These are phyloP conservation scores for Pythium phragmiticola DNA, from an alignment of 352 stramenopile species.

Conservation along the genomic window DNA sequence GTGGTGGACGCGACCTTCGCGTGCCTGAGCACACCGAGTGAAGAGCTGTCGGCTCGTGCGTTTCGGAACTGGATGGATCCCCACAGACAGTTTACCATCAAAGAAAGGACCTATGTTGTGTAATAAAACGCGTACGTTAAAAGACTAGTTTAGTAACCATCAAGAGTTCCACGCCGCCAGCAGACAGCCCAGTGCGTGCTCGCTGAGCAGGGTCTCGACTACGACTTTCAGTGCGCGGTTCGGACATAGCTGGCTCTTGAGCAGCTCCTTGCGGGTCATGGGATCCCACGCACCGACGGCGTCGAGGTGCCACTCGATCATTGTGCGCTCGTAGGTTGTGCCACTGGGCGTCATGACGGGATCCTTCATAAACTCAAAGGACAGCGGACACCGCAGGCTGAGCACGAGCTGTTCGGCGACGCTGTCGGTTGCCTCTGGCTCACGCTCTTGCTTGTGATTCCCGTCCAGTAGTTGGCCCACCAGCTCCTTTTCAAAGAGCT, in stretches of 20 bases:
- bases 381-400: constrained; percentile 60
- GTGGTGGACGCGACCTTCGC: background rate
- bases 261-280: constrained; percentile 47
- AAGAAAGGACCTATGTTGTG: too few species aligned
- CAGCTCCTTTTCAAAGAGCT: constrained; percentile 40
- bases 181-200: constrained; percentile 48
- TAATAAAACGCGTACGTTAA: too few species aligned
- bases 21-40: background rate
- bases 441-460: background rate
- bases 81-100: background rate
- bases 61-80: background rate
- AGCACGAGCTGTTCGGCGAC: constrained; percentile 65
- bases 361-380: constrained; percentile 66
- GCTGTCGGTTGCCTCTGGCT: constrained; percentile 27
- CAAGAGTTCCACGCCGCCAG: constrained; percentile 26
- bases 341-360: constrained; percentile 65
- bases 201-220: constrained; percentile 62
- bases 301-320: constrained; percentile 67
- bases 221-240: constrained; percentile 64
- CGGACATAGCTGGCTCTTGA: constrained; percentile 50
- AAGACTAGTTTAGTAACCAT: too few species aligned
- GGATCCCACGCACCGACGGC: constrained; percentile 66
- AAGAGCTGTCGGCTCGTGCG: background rate
- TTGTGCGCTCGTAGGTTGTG: constrained; percentile 66
- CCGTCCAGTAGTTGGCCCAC: constrained; percentile 32